Conservation (phyloP, 768 basidiomycete genomes). For the Aureoboletus auriporus region DNA sequence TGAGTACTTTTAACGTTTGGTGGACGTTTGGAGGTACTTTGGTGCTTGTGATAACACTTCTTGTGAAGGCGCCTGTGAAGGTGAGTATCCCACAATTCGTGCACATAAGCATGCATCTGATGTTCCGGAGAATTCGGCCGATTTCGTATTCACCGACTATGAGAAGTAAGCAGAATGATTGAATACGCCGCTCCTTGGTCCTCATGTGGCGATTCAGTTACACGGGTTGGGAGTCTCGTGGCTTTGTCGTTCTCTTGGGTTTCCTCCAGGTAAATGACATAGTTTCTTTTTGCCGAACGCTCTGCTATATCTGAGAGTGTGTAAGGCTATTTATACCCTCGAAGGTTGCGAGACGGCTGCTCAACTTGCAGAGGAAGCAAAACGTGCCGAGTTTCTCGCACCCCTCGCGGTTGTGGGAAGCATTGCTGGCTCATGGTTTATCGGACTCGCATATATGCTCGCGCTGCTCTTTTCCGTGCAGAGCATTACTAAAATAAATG, state of each 20-base stretch:
- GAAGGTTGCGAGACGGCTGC: slow-evolving; percentile 63
- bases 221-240: slow-evolving; percentile 50
- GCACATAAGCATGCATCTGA: background rate
- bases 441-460: slow-evolving; percentile 55
- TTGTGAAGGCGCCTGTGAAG: slow-evolving; percentile 53
- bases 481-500: slow-evolving; percentile 45
- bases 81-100: slow-evolving; percentile 21
- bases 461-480: slow-evolving; percentile 56
- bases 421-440: slow-evolving; percentile 53
- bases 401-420: slow-evolving; percentile 54
- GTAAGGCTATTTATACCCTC: slow-evolving; percentile 52
- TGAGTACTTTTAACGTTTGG: slow-evolving; percentile 56
- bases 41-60: slow-evolving; percentile 52
- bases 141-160: slow-evolving; percentile 54
- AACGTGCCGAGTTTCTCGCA: slow-evolving; percentile 51
- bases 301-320: background rate
- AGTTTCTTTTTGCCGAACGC: background rate
- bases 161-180: slow-evolving; percentile 39
- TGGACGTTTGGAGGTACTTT: slow-evolving; percentile 59
- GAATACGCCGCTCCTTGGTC: background rate
- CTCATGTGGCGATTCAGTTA: slow-evolving; percentile 33
- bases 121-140: slow-evolving; percentile 41
- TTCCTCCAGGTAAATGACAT: slow-evolving; percentile 33
- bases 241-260: slow-evolving; percentile 55
- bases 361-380: slow-evolving; percentile 60